A percentile compares a stretch with the other conserved stretches of the same genome.
phyloP scores from a whole-genome alignment of 2,329 filamentous ascomycete genomes.

The Ploettnerulaceae sp. region DNA sequence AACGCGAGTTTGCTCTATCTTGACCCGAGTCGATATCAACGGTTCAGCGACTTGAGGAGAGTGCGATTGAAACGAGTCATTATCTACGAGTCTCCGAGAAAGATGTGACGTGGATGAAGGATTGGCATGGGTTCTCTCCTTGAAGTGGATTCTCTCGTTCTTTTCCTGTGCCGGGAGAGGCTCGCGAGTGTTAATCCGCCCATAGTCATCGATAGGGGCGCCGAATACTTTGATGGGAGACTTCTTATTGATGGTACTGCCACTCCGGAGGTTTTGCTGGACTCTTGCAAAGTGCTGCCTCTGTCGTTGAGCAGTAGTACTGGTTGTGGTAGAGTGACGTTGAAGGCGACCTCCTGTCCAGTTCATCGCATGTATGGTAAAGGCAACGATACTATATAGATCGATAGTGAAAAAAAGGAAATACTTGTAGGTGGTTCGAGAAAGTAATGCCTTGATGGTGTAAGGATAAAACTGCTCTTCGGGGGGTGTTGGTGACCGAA shows the following conservation, averaged over 20 bases:
- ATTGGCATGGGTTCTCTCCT: neutral
- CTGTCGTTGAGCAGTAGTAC: slow-evolving; percentile 38
- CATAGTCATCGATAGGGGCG: slow-evolving; percentile 8
- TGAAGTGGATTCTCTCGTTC: neutral
- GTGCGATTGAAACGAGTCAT: neutral
- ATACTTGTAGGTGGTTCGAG: neutral
- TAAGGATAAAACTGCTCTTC: neutral
- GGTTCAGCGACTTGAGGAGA: neutral
- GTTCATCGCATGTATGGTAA: slow-evolving; percentile 38
- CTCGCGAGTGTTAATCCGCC: neutral
- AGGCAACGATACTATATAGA: slow-evolving; percentile 1
- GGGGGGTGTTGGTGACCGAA: too few species aligned
- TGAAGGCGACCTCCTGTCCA: slow-evolving; percentile 46
- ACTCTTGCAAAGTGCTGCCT: slow-evolving; percentile 45
- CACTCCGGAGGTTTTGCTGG: slow-evolving; percentile 34
- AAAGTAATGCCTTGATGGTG: slow-evolving; percentile 1
- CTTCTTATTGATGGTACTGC: slow-evolving; percentile 24
- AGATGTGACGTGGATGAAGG: neutral
- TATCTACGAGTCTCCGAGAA: neutral
- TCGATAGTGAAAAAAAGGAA: neutral
- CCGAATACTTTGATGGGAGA: slow-evolving; percentile 30
- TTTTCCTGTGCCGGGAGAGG: neutral
- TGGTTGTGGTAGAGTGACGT: slow-evolving; percentile 37
- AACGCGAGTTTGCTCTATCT: slow-evolving; percentile 7
- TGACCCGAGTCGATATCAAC: neutral